phyloP scores from a whole-genome alignment of 768 basidiomycete genomes.

The Panaeolus cyanescens region DNA sequence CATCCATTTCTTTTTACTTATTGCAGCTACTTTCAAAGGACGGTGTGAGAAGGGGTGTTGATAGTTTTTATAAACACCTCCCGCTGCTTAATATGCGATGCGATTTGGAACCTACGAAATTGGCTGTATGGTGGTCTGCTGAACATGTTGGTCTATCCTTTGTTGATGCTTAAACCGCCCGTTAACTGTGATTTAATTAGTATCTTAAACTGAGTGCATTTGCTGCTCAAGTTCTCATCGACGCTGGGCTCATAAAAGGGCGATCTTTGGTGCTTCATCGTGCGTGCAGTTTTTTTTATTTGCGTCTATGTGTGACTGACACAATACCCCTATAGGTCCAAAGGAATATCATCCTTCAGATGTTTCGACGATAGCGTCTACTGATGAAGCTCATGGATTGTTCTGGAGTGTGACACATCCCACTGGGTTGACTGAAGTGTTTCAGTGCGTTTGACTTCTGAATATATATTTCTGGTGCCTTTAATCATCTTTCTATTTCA shows the following conservation, averaged over 20 bases:
- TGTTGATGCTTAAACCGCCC: neutral
- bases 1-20: neutral
- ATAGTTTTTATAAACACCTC: constrained; percentile 60
- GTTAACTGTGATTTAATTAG: constrained; percentile 21
- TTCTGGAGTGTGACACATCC: constrained; percentile 54
- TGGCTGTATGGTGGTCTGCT: constrained; percentile 63
- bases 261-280: constrained; percentile 50
- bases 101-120: constrained; percentile 49
- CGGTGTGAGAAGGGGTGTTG: constrained; percentile 47
- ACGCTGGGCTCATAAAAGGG: constrained; percentile 44
- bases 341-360: constrained; percentile 27
- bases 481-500: neutral
- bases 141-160: constrained; percentile 37
- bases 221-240: constrained; percentile 50
- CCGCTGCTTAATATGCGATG: constrained; percentile 67
- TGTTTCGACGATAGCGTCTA: constrained; percentile 36
- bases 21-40: constrained; percentile 31
- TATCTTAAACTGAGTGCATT: constrained; percentile 55
- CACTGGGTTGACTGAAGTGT: constrained; percentile 46
- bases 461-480: neutral
- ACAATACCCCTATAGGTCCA: constrained; percentile 15
- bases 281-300: constrained; percentile 21
- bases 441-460: constrained; percentile 36
- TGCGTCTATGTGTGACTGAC: neutral
- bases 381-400: constrained; percentile 46